phyloP scores from a whole-genome alignment of 208 protist genomes.

The Trypanosoma vivax region DNA sequence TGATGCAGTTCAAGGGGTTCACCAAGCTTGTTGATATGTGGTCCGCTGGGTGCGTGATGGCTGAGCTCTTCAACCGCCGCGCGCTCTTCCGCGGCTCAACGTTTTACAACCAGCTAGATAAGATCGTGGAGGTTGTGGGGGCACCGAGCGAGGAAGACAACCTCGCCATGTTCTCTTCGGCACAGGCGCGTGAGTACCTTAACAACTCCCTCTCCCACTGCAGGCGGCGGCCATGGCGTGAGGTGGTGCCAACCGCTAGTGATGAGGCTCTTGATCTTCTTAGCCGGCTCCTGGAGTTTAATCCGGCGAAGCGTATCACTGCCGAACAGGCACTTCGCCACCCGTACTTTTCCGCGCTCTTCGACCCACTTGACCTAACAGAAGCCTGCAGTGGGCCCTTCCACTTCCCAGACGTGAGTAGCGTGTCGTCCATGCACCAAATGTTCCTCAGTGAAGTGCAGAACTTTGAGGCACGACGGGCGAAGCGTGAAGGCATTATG shows the following conservation, averaged over 20 bases:
- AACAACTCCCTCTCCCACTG: slow-evolving; percentile 62
- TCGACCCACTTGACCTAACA: slow-evolving; percentile 70
- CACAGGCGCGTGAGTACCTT: slow-evolving; percentile 82
- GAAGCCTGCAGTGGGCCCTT: slow-evolving; percentile 72
- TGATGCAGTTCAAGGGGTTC: slow-evolving; percentile 94
- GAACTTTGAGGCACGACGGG: slow-evolving; percentile 55
- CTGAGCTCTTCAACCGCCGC: slow-evolving; percentile 87
- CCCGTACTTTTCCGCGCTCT: slow-evolving; percentile 82
- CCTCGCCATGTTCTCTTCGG: slow-evolving; percentile 78
- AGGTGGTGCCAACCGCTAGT: slow-evolving; percentile 66
- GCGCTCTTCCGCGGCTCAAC: slow-evolving; percentile 87
- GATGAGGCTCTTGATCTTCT: slow-evolving; percentile 73
- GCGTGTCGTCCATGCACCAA: slow-evolving; percentile 64
- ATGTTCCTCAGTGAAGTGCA: slow-evolving; percentile 67
- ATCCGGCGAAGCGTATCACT: slow-evolving; percentile 73
- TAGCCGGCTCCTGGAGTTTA: slow-evolving; percentile 76
- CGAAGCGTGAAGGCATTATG: slow-evolving; percentile 38
- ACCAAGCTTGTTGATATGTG: slow-evolving; percentile 87
- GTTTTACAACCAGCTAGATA: slow-evolving; percentile 91
- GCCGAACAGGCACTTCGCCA: slow-evolving; percentile 82
- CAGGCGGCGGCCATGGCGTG: slow-evolving; percentile 36
- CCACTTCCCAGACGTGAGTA: slow-evolving; percentile 74
- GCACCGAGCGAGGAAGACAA: slow-evolving; percentile 83
- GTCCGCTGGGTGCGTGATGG: slow-evolving; percentile 89
- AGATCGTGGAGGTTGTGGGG: slow-evolving; percentile 89